Base-by-base conservation (phyloP, 1,139 yeast species). In the Magnusiomyces suaveolens region DNA sequence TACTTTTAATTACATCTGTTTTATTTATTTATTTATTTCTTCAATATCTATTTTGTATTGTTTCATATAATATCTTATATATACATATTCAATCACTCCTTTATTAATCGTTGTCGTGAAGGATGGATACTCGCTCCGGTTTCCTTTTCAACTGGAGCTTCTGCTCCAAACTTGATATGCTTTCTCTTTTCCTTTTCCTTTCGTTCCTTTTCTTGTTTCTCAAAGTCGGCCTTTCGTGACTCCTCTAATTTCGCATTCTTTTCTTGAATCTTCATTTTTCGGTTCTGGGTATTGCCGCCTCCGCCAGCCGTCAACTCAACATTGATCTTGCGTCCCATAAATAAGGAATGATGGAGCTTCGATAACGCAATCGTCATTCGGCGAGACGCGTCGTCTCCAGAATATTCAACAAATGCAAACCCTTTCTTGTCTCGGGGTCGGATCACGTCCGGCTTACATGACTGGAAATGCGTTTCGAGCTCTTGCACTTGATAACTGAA, bases 281-380 rank as follows among this genome's bases (percentile, higher is more conserved):
- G 76, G 43, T 74, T 76, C 55, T 77, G 76, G 6, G 95, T 83
- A 69, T 90, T 90, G 52, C 98, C 98, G 48, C 98, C 98, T 50
- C 98, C 98, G 53, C 98, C 98, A 50, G 88, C 98, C 1, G 97
- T 92, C 64, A 92, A 77, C 70, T 92, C 98, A 38, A 92, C 97
- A 65, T 92, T 92, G 65, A 92, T 88, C 67, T 82, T 86, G 60
- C 96, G 77, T 54, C 79, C 76, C 58, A 80, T 77, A 57, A 90
- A 68, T 18, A 74, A 65, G 3, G 90, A 76, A 68, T 87, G 96
- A 69, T 92, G 96, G 76, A 87, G 77, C 60, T 84, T 76, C 18
- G 39, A 20, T 62, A 90, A 75, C 0, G 96, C 96, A 54, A 81
- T 76, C 63, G 88, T 95, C 54, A 73, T 60, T 60, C 84, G 80